Conservation (phyloP, 306 rosid species). For the Styphnolobium japonicum region DNA sequence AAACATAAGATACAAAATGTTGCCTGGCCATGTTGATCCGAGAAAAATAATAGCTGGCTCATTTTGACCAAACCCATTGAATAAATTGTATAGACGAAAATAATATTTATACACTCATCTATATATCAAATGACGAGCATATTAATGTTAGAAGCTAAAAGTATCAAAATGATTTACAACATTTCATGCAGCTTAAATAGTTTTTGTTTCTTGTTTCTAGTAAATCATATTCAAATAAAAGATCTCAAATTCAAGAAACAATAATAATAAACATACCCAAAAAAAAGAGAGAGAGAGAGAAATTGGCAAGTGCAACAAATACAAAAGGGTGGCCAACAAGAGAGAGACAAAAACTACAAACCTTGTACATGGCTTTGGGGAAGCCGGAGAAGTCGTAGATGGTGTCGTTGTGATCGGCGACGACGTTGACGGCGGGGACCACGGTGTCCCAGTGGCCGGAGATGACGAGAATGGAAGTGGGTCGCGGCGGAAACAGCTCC, state of each 20-base stretch:
- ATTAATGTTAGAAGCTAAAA: background rate
- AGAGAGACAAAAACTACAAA: too few relatives aligned
- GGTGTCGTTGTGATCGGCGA: constrained; percentile 42
- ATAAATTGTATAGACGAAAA: background rate
- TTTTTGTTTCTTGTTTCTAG: background rate
- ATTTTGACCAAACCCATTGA: background rate
- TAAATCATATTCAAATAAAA: background rate
- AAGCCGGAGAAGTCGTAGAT: constrained; percentile 72
- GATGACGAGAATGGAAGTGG: constrained; percentile 49
- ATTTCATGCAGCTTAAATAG: too few relatives aligned
- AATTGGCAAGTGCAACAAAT: too few relatives aligned
- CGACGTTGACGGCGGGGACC: constrained; percentile 45
- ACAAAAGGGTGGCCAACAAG: too few relatives aligned
- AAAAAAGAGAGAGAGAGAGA: too few relatives aligned
- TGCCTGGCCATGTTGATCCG: too few relatives aligned
- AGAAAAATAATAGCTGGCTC: background rate
- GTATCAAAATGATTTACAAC: too few relatives aligned
- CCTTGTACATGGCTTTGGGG: constrained; percentile 62
- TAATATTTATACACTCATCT: too few relatives aligned
- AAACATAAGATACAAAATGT: too few relatives aligned
- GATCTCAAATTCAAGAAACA: background rate
- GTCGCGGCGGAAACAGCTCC: constrained; percentile 22
- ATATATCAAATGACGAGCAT: too few relatives aligned
- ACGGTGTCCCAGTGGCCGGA: constrained; percentile 69
- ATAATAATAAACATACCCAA: too few relatives aligned